Evolutionary conservation across 2,329 filamentous ascomycete species (phyloP).

Genomic region (Teratosphaeria epicoccoides): DNA sequence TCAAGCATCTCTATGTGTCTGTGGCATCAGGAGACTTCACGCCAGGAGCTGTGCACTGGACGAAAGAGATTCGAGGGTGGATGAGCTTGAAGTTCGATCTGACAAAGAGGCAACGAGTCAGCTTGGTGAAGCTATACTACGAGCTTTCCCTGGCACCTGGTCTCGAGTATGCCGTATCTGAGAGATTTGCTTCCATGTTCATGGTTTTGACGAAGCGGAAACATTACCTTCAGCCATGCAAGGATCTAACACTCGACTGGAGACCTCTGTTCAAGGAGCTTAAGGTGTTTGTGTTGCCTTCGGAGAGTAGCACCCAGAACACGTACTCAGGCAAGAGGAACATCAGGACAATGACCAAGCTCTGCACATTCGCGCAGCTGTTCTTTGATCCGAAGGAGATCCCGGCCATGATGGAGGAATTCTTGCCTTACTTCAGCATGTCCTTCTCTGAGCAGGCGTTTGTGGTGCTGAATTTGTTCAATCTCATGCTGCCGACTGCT

Average conservation of each 20-base stretch:
- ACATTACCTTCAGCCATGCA: conserved; percentile 83
- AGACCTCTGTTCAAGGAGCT: conserved; percentile 83
- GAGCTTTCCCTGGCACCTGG: conserved; percentile 85
- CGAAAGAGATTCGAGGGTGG: conserved; percentile 90
- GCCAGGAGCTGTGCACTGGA: conserved; percentile 92
- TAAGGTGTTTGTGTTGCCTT: conserved; percentile 79
- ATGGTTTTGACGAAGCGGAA: conserved; percentile 95
- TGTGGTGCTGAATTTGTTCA: conserved; percentile 80
- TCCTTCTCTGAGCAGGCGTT: conserved; percentile 88
- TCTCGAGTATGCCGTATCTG: conserved; percentile 67
- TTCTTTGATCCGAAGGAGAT: conserved; percentile 89
- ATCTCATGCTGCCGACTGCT: conserved; percentile 75
- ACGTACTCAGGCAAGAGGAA: conserved; percentile 47
- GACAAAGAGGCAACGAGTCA: conserved; percentile 69
- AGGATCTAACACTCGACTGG: conserved; percentile 90
- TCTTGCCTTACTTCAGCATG: conserved; percentile 64
- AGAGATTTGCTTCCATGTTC: conserved; percentile 95
- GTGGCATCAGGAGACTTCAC: conserved; percentile 89
- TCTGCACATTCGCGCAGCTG: conserved; percentile 79
- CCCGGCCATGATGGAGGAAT: conserved; percentile 52
- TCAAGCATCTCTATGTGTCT: conserved; percentile 87
- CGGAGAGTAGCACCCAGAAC: conserved; percentile 61
- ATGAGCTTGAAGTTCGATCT: conserved; percentile 95
- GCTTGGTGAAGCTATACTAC: conserved; percentile 84
- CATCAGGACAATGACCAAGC: conserved; percentile 67